Conservation (phyloP, 768 basidiomycete genomes). For the Pleurotus citrinopileatus region DNA sequence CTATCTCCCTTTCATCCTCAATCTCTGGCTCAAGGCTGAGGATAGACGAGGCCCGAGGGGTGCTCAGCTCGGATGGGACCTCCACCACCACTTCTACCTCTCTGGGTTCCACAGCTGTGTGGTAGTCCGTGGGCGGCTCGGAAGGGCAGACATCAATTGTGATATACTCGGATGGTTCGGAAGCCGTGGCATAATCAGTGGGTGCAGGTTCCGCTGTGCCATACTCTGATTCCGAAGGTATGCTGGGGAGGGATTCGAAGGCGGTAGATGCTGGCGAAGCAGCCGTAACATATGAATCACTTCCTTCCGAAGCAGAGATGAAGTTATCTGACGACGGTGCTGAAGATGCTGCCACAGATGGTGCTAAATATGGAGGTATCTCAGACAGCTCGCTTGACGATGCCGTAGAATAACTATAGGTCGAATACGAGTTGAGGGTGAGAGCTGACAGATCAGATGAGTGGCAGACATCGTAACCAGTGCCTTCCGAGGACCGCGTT, state of each 20-base stretch:
- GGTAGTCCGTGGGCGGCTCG: conserved; percentile 22
- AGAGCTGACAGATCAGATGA: conserved; percentile 49
- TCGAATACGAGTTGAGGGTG: conserved; percentile 22
- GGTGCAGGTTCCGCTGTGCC: conserved; percentile 13
- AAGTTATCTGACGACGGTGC: conserved; percentile 35
- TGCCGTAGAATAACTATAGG: conserved; percentile 16
- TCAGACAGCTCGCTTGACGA: conserved; percentile 13
- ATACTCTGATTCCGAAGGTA: conserved; percentile 54
- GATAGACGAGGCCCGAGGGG: conserved; percentile 35
- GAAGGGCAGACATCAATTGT: conserved; percentile 46
- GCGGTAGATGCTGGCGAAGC: conserved; percentile 41
- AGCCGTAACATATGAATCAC: conserved; percentile 47
- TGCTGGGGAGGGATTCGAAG: conserved; percentile 56
- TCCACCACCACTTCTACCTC: conserved; percentile 29
- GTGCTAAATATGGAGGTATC: conserved; percentile 29
- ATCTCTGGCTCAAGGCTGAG: conserved; percentile 24
- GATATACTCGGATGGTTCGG: conserved; percentile 36
- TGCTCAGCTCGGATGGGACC: conserved; percentile 40
- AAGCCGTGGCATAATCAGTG: conserved; percentile 45
- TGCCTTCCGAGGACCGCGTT: conserved; percentile 40
- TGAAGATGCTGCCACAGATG: conserved; percentile 24
- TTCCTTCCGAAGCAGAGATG: conserved; percentile 45
- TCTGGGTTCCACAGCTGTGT: conserved; percentile 21
- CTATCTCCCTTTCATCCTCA: conserved; percentile 1
- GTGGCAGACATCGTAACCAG: conserved; percentile 51